Percentiles rank a stretch among this genome's conserved stretches.
Conservation (phyloP, 1,284 basidiomycete genomes). For the Pseudozyma hubeiensis region DNA sequence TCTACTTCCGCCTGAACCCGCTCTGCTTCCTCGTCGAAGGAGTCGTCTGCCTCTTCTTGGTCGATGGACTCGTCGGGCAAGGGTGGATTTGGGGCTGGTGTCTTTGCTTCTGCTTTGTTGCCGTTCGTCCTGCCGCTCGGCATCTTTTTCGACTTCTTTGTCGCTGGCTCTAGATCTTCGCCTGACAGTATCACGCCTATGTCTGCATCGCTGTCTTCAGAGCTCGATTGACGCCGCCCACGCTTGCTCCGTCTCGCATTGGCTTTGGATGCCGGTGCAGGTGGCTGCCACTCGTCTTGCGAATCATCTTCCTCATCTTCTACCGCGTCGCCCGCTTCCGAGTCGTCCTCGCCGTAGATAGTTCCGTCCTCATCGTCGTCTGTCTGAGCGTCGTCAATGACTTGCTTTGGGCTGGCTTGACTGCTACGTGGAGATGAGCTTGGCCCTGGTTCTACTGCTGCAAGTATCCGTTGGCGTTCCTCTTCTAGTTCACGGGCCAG, state of each 20-base stretch:
- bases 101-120: conserved; percentile 14
- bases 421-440: neutral
- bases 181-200: neutral
- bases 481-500: conserved; percentile 31
- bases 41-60: conserved; percentile 16
- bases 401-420: neutral
- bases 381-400: neutral
- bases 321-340: neutral
- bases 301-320: conserved; percentile 25
- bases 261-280: conserved; percentile 8
- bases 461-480: conserved; percentile 36
- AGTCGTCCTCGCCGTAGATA: neutral
- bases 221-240: conserved; percentile 3
- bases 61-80: conserved; percentile 1
- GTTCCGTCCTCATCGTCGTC: neutral
- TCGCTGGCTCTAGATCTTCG: neutral
- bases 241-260: conserved; percentile 19
- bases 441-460: conserved; percentile 1
- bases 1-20: conserved; percentile 39
- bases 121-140: neutral
- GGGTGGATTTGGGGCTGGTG: conserved; percentile 5
- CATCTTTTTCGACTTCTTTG: conserved; percentile 20
- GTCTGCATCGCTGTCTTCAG: conserved; percentile 28
- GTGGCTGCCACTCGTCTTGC: conserved; percentile 51
- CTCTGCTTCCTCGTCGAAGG: conserved; percentile 37